phyloP scores from a whole-genome alignment of 2,329 filamentous ascomycete species.

The Trichoderma oligosporum region DNA sequence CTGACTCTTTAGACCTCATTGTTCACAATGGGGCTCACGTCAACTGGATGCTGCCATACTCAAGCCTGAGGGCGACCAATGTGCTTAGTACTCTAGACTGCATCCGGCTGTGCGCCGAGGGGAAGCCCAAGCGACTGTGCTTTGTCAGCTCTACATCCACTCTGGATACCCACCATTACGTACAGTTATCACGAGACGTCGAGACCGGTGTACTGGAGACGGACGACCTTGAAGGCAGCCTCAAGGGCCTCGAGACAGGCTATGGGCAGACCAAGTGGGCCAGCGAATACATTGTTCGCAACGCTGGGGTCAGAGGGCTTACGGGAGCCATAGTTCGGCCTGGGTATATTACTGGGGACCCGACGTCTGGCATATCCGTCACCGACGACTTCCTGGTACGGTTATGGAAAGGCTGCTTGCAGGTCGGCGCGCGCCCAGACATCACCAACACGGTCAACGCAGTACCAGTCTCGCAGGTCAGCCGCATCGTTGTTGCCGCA shows the following conservation, averaged over 20 bases:
- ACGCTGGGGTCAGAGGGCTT: constrained; percentile 76
- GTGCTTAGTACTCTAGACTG: constrained; percentile 77
- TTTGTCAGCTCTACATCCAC: constrained; percentile 78
- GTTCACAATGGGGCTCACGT: constrained; percentile 80
- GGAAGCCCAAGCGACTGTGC: constrained; percentile 70
- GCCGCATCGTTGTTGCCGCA: too few relatives aligned
- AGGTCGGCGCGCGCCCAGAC: constrained; percentile 67
- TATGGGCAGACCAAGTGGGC: constrained; percentile 73
- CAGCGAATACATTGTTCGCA: constrained; percentile 62
- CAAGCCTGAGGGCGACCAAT: constrained; percentile 66
- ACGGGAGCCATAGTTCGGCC: constrained; percentile 72
- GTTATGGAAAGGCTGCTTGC: constrained; percentile 81
- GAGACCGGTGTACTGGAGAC: constrained; percentile 58
- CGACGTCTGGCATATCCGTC: constrained; percentile 64
- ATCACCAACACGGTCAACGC: constrained; percentile 87
- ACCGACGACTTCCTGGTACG: constrained; percentile 90
- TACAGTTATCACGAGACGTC: constrained; percentile 64
- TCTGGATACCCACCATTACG: constrained; percentile 78
- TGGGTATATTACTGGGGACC: constrained; percentile 79
- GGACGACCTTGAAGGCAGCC: constrained; percentile 75
- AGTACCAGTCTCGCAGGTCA: too few relatives aligned
- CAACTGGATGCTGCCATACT: constrained; percentile 84
- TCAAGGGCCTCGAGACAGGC: constrained; percentile 73
- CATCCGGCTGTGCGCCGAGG: constrained; percentile 69
- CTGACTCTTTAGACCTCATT: constrained; percentile 64